A percentile compares a stretch with the other conserved stretches of the same genome.
Conservation (phyloP, 108 stramenopile genomes). For the Cyclotella kingstonii region DNA sequence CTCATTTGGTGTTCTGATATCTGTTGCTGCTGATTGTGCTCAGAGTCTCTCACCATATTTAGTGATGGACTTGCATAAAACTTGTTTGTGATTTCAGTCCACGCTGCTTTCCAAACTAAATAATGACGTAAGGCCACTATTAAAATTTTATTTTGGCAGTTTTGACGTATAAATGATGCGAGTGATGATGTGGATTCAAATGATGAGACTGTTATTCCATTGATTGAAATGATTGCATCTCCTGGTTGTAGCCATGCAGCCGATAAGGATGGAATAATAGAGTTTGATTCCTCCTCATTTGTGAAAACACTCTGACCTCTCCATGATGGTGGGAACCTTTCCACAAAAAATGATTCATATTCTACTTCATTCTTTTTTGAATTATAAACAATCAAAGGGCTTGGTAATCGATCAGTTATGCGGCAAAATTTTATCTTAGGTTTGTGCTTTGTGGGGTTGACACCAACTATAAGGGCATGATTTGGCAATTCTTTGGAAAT, state of each 20-base stretch:
- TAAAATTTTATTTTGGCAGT: slow-evolving; percentile 15
- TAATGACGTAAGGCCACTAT: slow-evolving; percentile 28
- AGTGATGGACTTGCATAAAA: not conserved
- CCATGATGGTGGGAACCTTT: slow-evolving; percentile 14
- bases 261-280: not conserved
- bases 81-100: slow-evolving; percentile 8
- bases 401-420: slow-evolving; percentile 13
- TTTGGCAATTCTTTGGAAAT: slow-evolving; percentile 21
- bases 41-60: not conserved
- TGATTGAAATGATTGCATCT: slow-evolving; percentile 43
- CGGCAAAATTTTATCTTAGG: slow-evolving; percentile 22
- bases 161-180: slow-evolving; percentile 22
- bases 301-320: not conserved
- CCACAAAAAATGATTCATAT: slow-evolving; percentile 9
- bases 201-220: slow-evolving; percentile 23
- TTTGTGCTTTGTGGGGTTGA: not conserved
- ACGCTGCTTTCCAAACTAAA: slow-evolving; percentile 20
- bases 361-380: not conserved
- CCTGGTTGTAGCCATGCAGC: slow-evolving; percentile 16
- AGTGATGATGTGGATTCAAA: slow-evolving; percentile 11
- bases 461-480: slow-evolving; percentile 24
- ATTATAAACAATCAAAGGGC: slow-evolving; percentile 13
- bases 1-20: not conserved
- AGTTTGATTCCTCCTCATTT: not conserved
- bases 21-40: not conserved